Base-by-base conservation (phyloP, 495 filamentous ascomycete species). In the Friedmanniomyces simplex region DNA sequence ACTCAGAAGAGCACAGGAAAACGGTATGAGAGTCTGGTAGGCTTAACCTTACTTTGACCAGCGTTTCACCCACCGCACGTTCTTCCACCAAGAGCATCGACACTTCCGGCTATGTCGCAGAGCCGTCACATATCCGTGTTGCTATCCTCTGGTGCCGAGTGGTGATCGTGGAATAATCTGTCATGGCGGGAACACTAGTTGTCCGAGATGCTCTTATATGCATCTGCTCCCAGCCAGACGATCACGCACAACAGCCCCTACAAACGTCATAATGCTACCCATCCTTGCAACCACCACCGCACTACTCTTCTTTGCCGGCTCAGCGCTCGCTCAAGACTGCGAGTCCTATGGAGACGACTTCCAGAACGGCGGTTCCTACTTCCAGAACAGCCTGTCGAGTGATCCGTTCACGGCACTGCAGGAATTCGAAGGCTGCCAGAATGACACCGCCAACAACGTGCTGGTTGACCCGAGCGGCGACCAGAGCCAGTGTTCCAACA, bases 291-390 rank as follows among this genome's bases (percentile, higher is more conserved):
- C 18, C 2, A 43, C 14, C 18, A 43, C 14, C 18, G 4, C 39
- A 16, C 39, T 43, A 13, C 39, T 43, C 18, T 5, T 13, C 14
- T 6, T 43, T 20, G 39, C 39, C 4, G 18, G 39, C 14, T 43
- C 39, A 43, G 39, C 39, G 5, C 39, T 43, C 14, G 39, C 39
- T 16, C 39, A 43, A 20, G 18, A 16, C 28, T 68, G 69, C 55
- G 21, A 59, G 10, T 64, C 66, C n/a, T 69, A 53, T 41, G 68
- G 68, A 43, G 64, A 70, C 54, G 68, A 71, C 51, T 71, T 70
- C 45, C 66, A 69, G 53, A 57, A 63, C 50, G 68, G 67, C n/a
- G 66, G 63, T 2, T 48, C 47, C 16, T 71, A 71, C 42, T 71
- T 70, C 57, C 68, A 70, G 42, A 71, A 70, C 50, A 55, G 52